Evolutionary conservation across 345 rosid genomes (phyloP).

Genomic region (Aethionema arabicum): DNA sequence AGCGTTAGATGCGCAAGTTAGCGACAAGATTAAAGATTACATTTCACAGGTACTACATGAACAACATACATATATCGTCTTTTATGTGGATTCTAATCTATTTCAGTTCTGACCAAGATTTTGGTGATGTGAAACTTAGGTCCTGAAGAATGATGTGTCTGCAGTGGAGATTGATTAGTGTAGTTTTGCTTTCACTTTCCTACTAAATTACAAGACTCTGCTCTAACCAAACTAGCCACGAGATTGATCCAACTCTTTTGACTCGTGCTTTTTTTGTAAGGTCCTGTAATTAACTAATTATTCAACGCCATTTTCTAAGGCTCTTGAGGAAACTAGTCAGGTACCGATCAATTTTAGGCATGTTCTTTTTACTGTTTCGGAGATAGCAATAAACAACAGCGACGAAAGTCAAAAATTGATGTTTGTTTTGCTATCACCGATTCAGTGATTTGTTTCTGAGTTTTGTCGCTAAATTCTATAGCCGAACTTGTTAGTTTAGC

Average conservation of each 20-base stretch:
- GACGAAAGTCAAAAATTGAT: no score
- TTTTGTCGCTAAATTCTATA: no score
- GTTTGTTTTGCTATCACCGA: no score
- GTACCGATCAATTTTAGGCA: neutral
- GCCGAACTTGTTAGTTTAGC: no score
- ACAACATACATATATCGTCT: neutral
- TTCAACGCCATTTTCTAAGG: neutral
- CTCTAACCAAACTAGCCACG: no score
- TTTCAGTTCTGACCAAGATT: conserved; percentile 7
- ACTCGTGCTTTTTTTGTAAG: no score
- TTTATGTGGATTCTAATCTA: neutral
- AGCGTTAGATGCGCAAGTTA: conserved; percentile 67
- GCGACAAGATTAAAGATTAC: conserved; percentile 62
- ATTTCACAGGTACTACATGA: conserved; percentile 62
- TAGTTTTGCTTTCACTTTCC: neutral
- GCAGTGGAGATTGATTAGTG: conserved; percentile 41
- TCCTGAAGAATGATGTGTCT: conserved; percentile 54
- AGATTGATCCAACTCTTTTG: no score
- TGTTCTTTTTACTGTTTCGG: no score
- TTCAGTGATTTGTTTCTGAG: no score
- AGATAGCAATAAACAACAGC: no score
- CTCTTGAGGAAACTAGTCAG: neutral
- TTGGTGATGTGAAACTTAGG: conserved; percentile 34
- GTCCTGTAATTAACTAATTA: neutral
- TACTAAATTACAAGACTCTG: neutral